These are phyloP conservation scores for Lunularia cruciata DNA, from an alignment of 225 moss, liverwort and hornwort species.

Conservation along the genomic window DNA sequence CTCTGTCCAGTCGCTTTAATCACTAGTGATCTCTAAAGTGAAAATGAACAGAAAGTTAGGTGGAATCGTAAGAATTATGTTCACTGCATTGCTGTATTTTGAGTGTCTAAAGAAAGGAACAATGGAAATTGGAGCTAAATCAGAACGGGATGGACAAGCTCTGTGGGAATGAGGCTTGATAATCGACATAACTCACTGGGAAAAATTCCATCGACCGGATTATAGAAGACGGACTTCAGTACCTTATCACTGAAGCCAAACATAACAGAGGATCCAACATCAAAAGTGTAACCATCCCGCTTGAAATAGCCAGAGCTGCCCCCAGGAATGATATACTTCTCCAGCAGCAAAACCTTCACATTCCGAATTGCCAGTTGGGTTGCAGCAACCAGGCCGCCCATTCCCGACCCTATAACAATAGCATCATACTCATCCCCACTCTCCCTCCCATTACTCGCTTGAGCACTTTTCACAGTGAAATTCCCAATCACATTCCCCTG, in stretches of 20 bases:
- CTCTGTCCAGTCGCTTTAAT: too few species aligned
- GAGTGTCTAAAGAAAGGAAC: not conserved
- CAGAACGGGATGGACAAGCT: not conserved
- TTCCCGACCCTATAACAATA: conserved; percentile 86
- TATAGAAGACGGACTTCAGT: not conserved
- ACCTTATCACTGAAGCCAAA: conserved; percentile 91
- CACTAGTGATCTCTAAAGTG: too few species aligned
- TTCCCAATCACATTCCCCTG: not conserved
- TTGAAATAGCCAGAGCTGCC: conserved; percentile 82
- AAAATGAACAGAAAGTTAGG: too few species aligned
- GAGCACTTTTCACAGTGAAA: not conserved
- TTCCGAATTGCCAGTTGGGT: conserved; percentile 78
- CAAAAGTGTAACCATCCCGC: conserved; percentile 83
- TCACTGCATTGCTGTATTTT: too few species aligned
- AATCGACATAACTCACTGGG: not conserved
- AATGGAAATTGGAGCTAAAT: not conserved
- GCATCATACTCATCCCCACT: conserved; percentile 59
- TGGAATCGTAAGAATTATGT: too few species aligned
- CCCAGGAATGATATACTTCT: conserved; percentile 90
- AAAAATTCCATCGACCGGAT: not conserved
- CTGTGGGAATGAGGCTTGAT: not conserved
- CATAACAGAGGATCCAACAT: conserved; percentile 96
- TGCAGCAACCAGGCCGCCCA: conserved; percentile 86
- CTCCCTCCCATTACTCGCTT: conserved; percentile 2
- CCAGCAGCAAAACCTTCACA: conserved; percentile 70